A percentile compares a stretch with the other conserved stretches of the same genome.
Evolutionary conservation across 306 rosid species (phyloP).

Genomic region (Fragaria ananassa): DNA sequence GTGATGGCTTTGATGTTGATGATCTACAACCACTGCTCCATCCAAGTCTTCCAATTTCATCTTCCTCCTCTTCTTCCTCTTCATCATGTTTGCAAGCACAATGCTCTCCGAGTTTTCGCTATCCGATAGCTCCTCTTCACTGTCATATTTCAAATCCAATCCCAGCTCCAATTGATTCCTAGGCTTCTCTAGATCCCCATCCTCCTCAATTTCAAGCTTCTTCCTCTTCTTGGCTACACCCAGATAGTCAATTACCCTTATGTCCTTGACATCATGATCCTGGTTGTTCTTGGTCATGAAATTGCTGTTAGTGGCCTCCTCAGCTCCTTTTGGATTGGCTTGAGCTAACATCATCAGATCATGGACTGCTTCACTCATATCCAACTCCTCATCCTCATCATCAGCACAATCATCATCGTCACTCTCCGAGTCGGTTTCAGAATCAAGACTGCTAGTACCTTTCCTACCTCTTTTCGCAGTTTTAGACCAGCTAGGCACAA

Average conservation of each 20-base stretch:
- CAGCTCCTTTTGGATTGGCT: slow-evolving; percentile 22
- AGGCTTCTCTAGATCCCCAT: background rate
- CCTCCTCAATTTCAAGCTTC: background rate
- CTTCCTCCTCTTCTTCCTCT: slow-evolving; percentile 15
- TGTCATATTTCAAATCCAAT: slow-evolving; percentile 3
- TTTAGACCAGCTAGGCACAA: slow-evolving; percentile 17
- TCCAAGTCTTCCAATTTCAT: slow-evolving; percentile 27
- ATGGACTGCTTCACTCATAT: slow-evolving; percentile 29
- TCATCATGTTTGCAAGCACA: slow-evolving; percentile 14
- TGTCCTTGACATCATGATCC: background rate
- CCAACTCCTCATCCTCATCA: background rate
- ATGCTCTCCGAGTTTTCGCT: slow-evolving; percentile 15
- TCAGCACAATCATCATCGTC: background rate
- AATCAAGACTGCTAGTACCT: background rate
- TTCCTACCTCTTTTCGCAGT: slow-evolving; percentile 42
- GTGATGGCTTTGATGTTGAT: background rate
- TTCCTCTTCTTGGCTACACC: slow-evolving; percentile 5
- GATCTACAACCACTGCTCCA: background rate
- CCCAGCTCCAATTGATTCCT: background rate
- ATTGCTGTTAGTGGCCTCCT: slow-evolving; percentile 20
- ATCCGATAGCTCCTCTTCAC: slow-evolving; percentile 2
- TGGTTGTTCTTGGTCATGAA: background rate
- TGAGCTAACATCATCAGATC: slow-evolving; percentile 41
- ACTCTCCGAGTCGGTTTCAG: background rate
- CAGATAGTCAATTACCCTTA: background rate